phyloP scores from a whole-genome alignment of 495 filamentous ascomycete species.

The Saxophila tyrrhenica region DNA sequence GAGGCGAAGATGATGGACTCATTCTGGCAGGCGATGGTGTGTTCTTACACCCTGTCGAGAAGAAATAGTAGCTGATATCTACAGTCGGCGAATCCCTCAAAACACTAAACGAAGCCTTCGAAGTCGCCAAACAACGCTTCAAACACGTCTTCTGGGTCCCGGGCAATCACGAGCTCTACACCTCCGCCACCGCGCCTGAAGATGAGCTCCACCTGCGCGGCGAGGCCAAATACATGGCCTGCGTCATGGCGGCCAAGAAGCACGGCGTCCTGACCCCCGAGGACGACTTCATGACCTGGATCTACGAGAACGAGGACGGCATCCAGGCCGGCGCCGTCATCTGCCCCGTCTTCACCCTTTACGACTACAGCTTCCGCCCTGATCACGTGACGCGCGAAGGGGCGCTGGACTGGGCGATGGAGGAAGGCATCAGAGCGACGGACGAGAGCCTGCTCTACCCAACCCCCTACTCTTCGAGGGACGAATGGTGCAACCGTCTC shows the following conservation, averaged over 20 bases:
- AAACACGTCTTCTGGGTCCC: slow-evolving; percentile 30
- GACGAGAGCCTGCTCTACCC: slow-evolving; percentile 29
- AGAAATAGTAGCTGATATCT: neutral
- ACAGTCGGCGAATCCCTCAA: slow-evolving; percentile 28
- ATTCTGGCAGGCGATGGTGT: slow-evolving; percentile 29
- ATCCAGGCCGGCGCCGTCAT: slow-evolving; percentile 22
- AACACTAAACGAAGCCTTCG: slow-evolving; percentile 27
- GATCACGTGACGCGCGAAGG: slow-evolving; percentile 23
- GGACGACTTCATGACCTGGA: slow-evolving; percentile 29
- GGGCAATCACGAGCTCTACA: slow-evolving; percentile 35
- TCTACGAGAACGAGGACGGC: slow-evolving; percentile 25
- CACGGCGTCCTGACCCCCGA: slow-evolving; percentile 31
- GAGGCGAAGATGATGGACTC: slow-evolving; percentile 26
- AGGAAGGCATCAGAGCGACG: slow-evolving; percentile 29
- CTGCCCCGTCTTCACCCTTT: slow-evolving; percentile 32
- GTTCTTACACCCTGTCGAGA: neutral
- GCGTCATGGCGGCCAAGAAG: slow-evolving; percentile 25
- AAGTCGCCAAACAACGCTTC: slow-evolving; percentile 25
- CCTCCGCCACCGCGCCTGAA: slow-evolving; percentile 20
- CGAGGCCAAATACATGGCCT: slow-evolving; percentile 30
- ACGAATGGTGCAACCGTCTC: slow-evolving; percentile 29
- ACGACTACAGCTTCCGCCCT: slow-evolving; percentile 33
- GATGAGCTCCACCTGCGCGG: slow-evolving; percentile 22
- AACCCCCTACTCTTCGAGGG: slow-evolving; percentile 25
- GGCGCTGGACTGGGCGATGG: slow-evolving; percentile 29